These are phyloP conservation scores for Cyclocybe aegerita DNA, from an alignment of 768 basidiomycete species.

Conservation along the genomic window DNA sequence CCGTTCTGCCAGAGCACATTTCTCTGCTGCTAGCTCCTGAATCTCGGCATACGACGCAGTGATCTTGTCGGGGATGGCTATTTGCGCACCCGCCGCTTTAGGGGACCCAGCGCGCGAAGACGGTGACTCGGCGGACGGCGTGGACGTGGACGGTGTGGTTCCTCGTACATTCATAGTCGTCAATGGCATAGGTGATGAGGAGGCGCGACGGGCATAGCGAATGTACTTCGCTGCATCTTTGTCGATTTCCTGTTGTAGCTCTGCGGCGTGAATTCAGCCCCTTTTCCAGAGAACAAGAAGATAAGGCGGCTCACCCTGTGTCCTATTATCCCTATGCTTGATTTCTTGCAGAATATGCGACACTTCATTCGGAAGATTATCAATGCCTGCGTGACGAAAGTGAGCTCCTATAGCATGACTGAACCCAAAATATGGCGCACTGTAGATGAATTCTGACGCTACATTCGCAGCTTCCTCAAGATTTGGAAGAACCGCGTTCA, in stretches of 20 bases:
- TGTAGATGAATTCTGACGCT: constrained; percentile 57
- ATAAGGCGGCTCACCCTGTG: constrained; percentile 33
- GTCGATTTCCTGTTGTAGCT: constrained; percentile 51
- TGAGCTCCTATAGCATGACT: neutral
- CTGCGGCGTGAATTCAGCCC: constrained; percentile 22
- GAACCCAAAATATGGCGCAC: constrained; percentile 25
- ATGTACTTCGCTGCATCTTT: constrained; percentile 49
- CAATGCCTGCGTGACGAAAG: constrained; percentile 36
- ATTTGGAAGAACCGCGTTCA: constrained; percentile 34
- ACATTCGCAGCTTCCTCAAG: constrained; percentile 54
- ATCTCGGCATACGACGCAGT: constrained; percentile 46
- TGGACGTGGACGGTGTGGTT: too few species aligned
- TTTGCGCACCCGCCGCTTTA: constrained; percentile 20
- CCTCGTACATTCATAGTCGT: too few species aligned
- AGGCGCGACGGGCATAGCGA: constrained; percentile 39
- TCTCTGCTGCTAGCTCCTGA: constrained; percentile 43
- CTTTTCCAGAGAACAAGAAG: neutral
- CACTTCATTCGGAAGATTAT: constrained; percentile 55
- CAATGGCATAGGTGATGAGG: constrained; percentile 16
- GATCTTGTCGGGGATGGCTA: constrained; percentile 40
- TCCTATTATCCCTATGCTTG: constrained; percentile 41
- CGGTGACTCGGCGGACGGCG: constrained; percentile 7
- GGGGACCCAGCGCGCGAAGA: constrained; percentile 36
- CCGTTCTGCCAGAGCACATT: constrained; percentile 44
- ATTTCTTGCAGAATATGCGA: constrained; percentile 54